phyloP scores from a whole-genome alignment of 2,329 filamentous ascomycete species.

The Cladorrhinum sp. region DNA sequence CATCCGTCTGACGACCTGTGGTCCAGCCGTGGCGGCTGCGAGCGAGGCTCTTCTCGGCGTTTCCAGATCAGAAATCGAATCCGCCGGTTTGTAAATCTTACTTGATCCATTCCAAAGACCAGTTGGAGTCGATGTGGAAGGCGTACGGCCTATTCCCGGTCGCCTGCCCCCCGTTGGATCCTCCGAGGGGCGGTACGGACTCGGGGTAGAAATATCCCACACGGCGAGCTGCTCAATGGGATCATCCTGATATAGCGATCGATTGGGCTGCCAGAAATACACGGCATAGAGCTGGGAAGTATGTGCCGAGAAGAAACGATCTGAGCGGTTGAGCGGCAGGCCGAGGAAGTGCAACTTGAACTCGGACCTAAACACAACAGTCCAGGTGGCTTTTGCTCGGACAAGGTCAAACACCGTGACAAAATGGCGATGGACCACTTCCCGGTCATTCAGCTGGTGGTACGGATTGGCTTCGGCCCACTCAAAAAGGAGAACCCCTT shows the following conservation, averaged over 20 bases:
- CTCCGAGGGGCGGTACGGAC: slow-evolving; percentile 47
- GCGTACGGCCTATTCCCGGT: slow-evolving; percentile 26
- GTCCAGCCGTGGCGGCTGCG: slow-evolving; percentile 25
- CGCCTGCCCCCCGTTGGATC: slow-evolving; percentile 44
- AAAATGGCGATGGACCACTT: slow-evolving; percentile 55
- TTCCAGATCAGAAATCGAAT: not conserved
- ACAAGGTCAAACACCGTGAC: slow-evolving; percentile 56
- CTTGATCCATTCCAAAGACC: slow-evolving; percentile 24
- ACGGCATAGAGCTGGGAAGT: slow-evolving; percentile 57
- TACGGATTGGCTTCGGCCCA: slow-evolving; percentile 56
- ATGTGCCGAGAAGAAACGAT: slow-evolving; percentile 62
- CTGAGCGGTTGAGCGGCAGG: slow-evolving; percentile 50
- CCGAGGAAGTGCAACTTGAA: slow-evolving; percentile 60
- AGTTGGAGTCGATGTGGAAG: slow-evolving; percentile 13
- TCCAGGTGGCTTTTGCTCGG: slow-evolving; percentile 35
- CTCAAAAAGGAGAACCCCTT: slow-evolving; percentile 58
- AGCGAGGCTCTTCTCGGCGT: slow-evolving; percentile 3
- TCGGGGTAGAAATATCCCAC: slow-evolving; percentile 55
- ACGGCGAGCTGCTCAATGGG: slow-evolving; percentile 57
- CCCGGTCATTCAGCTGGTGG: slow-evolving; percentile 49
- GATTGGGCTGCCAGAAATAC: slow-evolving; percentile 60
- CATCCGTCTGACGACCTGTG: slow-evolving; percentile 48
- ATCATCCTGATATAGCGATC: slow-evolving; percentile 52
- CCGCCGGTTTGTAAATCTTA: not conserved
- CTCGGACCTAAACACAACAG: slow-evolving; percentile 51